Evolutionary conservation across 345 rosid genomes (phyloP).

Genomic region (Arabidopsis arenosa): DNA sequence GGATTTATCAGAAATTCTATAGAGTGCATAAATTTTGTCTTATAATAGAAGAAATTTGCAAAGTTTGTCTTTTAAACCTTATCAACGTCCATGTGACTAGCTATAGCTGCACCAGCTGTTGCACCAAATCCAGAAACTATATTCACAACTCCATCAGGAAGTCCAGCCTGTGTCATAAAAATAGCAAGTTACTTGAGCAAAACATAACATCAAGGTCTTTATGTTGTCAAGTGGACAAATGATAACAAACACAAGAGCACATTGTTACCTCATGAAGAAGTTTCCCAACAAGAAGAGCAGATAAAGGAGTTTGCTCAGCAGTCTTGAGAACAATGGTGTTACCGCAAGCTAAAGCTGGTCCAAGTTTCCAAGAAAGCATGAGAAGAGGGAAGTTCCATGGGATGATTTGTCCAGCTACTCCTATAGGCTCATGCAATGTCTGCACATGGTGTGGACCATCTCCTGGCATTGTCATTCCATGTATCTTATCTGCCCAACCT

Average conservation of each 20-base stretch:
- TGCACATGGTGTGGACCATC: slow-evolving; percentile 83
- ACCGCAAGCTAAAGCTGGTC: slow-evolving; percentile 92
- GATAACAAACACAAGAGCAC: background rate
- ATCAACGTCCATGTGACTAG: slow-evolving; percentile 90
- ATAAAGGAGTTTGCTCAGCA: slow-evolving; percentile 91
- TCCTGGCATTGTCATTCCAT: slow-evolving; percentile 79
- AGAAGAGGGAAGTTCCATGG: slow-evolving; percentile 98
- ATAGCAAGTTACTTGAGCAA: slow-evolving; percentile 15
- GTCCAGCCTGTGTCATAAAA: slow-evolving; percentile 72
- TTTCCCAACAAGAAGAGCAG: slow-evolving; percentile 66
- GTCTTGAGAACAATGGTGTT: slow-evolving; percentile 88
- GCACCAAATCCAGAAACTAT: slow-evolving; percentile 88
- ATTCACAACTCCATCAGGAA: slow-evolving; percentile 90
- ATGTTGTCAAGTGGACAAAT: slow-evolving; percentile 9
- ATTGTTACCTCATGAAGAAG: slow-evolving; percentile 75
- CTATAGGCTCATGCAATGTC: slow-evolving; percentile 88
- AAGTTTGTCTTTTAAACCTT: slow-evolving; percentile 58
- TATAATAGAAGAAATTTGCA: background rate
- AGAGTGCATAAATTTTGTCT: background rate
- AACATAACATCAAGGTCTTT: background rate
- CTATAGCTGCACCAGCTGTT: slow-evolving; percentile 87
- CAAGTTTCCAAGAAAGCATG: slow-evolving; percentile 91
- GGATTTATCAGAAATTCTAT: background rate
- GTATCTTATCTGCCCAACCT: slow-evolving; percentile 99
- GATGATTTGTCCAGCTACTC: slow-evolving; percentile 94